Evolutionary conservation across 768 basidiomycete genomes (phyloP), one percentile per base, ranked within the genome.

Genomic region (Russula vinacea): DNA sequence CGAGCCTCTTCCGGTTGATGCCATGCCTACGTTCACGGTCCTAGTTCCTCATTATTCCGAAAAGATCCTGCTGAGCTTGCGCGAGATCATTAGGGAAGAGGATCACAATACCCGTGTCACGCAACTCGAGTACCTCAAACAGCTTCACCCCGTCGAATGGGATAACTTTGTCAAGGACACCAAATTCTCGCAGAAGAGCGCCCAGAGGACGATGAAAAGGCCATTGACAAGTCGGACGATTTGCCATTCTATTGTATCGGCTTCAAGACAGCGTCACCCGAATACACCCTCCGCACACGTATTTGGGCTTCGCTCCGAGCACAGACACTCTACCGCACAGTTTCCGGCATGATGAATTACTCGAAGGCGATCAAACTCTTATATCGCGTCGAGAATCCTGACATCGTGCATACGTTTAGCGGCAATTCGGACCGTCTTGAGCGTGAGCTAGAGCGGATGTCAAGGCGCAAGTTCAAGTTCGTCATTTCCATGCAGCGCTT

Each of bases 281-380:
- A 99, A 74, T 98, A 97, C 75, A 99, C 97, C 37, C 86, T 99
- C 52, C 93, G 97, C 67, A 98, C 96, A 0, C 92, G 97, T 76
- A 99, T 99, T 69, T 98, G 97, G 97, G 96, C 97, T 2, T 98
- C 95, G 2, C 83, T 99, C 32, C 92, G 97, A 59, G 95, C 95
- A 6, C 97, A 99, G 77, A 99, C 97, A 0, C 84, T 99, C 37
- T 99, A 99, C 76, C 89, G 97, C 67, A 99, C 97, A 13, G 94
- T 98, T 22, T 98, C 97, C 5, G 97, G 97, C 66, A 98, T 99
- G 93, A 98, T 99, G 97, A 98, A 99, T 79, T 99, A 99, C 78
- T 90, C 94, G 71, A 99, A 99, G 78, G 97, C 97, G 29, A 96
- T 99, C 87, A 99, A 99, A 76, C 83, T 99, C 42, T 84, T 98